Evolutionary conservation across 257 asterid genomes (phyloP).

Genomic region (Sherardia arvensis): DNA sequence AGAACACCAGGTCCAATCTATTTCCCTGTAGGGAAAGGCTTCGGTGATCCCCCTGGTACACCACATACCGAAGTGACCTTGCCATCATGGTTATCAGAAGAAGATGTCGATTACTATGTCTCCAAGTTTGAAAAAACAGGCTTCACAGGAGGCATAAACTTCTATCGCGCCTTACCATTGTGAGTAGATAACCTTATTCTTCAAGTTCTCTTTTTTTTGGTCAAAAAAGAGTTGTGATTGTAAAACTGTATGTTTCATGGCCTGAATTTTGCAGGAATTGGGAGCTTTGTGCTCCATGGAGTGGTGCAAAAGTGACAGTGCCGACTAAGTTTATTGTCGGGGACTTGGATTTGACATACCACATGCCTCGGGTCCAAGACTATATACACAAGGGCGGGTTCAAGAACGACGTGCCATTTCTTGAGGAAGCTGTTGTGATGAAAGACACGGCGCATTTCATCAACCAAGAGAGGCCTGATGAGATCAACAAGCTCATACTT

Average conservation of each 20-base stretch:
- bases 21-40: conserved; percentile 32
- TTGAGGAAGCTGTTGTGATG: conserved; percentile 56
- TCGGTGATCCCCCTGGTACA: conserved; percentile 25
- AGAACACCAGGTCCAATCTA: conserved; percentile 56
- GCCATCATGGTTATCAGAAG: conserved; percentile 58
- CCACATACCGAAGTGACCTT: conserved; percentile 7
- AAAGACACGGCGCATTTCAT: conserved; percentile 65
- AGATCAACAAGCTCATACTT: conserved; percentile 37
- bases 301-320: conserved; percentile 52
- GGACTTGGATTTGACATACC: conserved; percentile 63
- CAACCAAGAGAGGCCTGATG: conserved; percentile 71
- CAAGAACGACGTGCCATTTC: conserved; percentile 65
- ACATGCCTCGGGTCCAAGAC: conserved; percentile 73
- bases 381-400: conserved; percentile 73
- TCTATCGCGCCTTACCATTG: not conserved
- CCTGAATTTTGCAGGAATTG: conserved; percentile 47
- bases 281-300: conserved; percentile 82
- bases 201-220: too few relatives aligned
- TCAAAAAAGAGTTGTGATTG: not conserved
- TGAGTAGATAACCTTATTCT: not conserved
- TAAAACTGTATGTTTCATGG: not conserved
- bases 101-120: conserved; percentile 58
- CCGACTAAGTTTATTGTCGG: conserved; percentile 72
- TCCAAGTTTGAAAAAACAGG: conserved; percentile 43
- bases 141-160: conserved; percentile 50